A percentile compares a stretch with the other conserved stretches of the same genome.
Conservation (phyloP, 1,284 basidiomycete species). For the Dichomitus squalens region DNA sequence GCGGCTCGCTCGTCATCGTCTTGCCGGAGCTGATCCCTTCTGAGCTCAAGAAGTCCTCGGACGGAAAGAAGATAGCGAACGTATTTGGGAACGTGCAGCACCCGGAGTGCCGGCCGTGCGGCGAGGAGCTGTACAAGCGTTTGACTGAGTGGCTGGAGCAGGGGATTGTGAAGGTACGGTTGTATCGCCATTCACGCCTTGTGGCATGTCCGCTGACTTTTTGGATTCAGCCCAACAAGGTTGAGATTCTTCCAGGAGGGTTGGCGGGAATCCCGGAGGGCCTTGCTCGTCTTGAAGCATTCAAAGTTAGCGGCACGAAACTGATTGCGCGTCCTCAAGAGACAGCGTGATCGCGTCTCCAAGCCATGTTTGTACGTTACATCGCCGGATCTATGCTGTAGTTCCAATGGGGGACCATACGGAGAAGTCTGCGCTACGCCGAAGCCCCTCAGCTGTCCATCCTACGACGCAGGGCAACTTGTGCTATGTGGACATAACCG, state of each 20-base stretch:
- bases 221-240: conserved; percentile 30
- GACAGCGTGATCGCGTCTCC: conserved; percentile 19
- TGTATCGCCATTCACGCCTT: background rate
- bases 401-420: too few relatives aligned
- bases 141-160: conserved; percentile 7
- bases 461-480: too few relatives aligned
- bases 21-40: conserved; percentile 13
- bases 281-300: conserved; percentile 25
- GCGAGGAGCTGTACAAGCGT: conserved; percentile 16
- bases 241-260: conserved; percentile 32
- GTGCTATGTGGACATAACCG: too few relatives aligned
- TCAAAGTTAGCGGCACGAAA: conserved; percentile 32
- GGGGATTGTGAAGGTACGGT: background rate
- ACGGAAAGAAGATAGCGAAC: conserved; percentile 20
- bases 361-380: background rate
- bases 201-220: background rate
- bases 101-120: conserved; percentile 5
- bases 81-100: conserved; percentile 7
- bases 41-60: conserved; percentile 12
- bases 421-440: too few relatives aligned
- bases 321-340: conserved; percentile 33
- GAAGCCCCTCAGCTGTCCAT: too few relatives aligned
- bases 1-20: conserved; percentile 27
- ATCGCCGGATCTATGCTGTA: background rate
- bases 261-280: conserved; percentile 31